Evolutionary conservation across 2,329 filamentous ascomycete genomes (phyloP).

Genomic region (Claviceps paspali): DNA sequence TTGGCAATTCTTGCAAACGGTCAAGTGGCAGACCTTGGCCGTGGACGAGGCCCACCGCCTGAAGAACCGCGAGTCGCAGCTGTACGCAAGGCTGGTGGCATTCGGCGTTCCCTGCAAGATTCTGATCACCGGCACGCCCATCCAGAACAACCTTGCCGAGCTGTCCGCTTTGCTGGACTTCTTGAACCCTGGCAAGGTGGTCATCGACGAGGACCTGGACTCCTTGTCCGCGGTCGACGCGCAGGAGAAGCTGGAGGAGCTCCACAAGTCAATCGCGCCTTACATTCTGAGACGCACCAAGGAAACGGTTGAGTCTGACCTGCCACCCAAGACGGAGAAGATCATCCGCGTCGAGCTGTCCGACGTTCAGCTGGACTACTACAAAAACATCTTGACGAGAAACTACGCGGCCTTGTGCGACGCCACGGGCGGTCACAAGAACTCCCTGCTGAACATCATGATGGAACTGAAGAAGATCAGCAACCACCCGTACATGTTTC

Average conservation of each 20-base stretch:
- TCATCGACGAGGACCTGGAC: slow-evolving; percentile 85
- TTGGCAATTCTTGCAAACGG: slow-evolving; percentile 65
- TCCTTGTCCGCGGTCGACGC: slow-evolving; percentile 61
- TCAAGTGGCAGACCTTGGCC: slow-evolving; percentile 95
- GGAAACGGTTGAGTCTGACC: slow-evolving; percentile 89
- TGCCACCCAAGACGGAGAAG: slow-evolving; percentile 95
- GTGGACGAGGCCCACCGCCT: slow-evolving; percentile 94
- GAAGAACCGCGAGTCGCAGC: slow-evolving; percentile 89
- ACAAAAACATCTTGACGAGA: slow-evolving; percentile 94
- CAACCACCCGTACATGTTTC: slow-evolving; percentile 97
- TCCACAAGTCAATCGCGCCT: slow-evolving; percentile 77
- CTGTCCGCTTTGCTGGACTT: slow-evolving; percentile 89
- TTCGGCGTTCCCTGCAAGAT: slow-evolving; percentile 82
- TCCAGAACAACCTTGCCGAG: slow-evolving; percentile 93
- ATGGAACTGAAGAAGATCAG: slow-evolving; percentile 99
- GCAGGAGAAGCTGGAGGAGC: slow-evolving; percentile 69
- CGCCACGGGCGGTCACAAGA: slow-evolving; percentile 79
- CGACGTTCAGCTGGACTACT: slow-evolving; percentile 92
- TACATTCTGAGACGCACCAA: slow-evolving; percentile 94
- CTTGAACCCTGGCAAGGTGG: slow-evolving; percentile 82
- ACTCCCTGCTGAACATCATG: slow-evolving; percentile 93
- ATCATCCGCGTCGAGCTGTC: slow-evolving; percentile 96
- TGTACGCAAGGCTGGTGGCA: slow-evolving; percentile 71
- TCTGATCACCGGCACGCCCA: slow-evolving; percentile 90
- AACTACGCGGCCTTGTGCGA: slow-evolving; percentile 93